A percentile compares a stretch with the other conserved stretches of the same genome.
Evolutionary conservation across 2,329 filamentous ascomycete genomes (phyloP).

Genomic region (Eutypella sp.): DNA sequence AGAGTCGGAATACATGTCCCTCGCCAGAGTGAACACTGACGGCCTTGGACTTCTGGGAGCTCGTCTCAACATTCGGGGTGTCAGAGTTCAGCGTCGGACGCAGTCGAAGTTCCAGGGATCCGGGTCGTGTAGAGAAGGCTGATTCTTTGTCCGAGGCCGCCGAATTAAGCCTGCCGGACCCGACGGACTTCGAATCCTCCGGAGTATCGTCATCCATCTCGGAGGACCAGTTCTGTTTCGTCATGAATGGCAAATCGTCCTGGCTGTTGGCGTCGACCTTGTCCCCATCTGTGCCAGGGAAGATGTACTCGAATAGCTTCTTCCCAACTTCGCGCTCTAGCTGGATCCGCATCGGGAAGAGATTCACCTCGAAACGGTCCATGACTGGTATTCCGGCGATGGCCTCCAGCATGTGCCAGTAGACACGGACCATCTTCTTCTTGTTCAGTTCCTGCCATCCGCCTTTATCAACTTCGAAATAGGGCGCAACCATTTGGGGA

Average conservation of each 20-base stretch:
- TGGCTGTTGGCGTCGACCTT: conserved; percentile 31
- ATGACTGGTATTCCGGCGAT: conserved; percentile 97
- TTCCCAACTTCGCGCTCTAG: conserved; percentile 89
- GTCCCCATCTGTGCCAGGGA: conserved; percentile 72
- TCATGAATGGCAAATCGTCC: conserved; percentile 56
- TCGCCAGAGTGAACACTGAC: conserved; percentile 46
- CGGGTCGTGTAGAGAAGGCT: conserved; percentile 57
- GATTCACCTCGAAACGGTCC: conserved; percentile 91
- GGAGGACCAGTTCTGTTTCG: conserved; percentile 39
- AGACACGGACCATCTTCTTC: conserved; percentile 83
- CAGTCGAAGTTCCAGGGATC: conserved; percentile 75
- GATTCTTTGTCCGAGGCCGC: conserved; percentile 43
- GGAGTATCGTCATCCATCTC: conserved; percentile 46
- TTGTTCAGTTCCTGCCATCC: conserved; percentile 51
- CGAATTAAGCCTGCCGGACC: conserved; percentile 33
- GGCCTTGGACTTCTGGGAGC: conserved; percentile 39
- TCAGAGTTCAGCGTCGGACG: conserved; percentile 72
- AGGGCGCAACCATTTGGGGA: conserved; percentile 91
- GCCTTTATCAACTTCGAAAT: conserved; percentile 62
- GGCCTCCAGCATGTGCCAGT: conserved; percentile 97
- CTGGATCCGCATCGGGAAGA: conserved; percentile 91
- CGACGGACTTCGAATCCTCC: conserved; percentile 32
- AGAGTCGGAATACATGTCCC: conserved; percentile 46
- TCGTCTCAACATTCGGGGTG: conserved; percentile 28
- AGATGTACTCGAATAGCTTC: conserved; percentile 94